Conservation (phyloP, 2,329 filamentous ascomycete genomes). For the Tolypocladium tropicale region DNA sequence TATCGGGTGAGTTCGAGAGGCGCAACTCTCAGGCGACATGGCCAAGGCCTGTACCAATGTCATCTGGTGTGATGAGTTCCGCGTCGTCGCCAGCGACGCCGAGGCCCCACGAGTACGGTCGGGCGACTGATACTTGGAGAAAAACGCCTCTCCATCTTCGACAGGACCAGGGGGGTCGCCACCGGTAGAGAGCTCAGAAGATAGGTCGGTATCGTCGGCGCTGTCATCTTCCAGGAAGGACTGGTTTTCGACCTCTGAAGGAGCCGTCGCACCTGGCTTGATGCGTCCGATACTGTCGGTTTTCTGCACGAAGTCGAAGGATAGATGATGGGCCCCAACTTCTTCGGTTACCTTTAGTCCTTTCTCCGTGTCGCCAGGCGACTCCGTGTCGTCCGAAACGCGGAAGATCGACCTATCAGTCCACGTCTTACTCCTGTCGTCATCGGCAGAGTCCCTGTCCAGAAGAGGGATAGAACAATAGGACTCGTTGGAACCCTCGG, state of each 20-base stretch:
- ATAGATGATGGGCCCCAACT: constrained; percentile 26
- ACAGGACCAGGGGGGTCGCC: constrained; percentile 32
- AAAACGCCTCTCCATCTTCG: constrained; percentile 18
- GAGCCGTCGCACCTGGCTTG: constrained; percentile 21
- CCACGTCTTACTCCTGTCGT: constrained; percentile 39
- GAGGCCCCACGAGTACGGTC: constrained; percentile 17
- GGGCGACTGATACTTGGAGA: constrained; percentile 15
- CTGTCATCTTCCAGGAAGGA: constrained; percentile 43
- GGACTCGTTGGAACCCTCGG: constrained; percentile 58
- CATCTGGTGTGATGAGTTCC: constrained; percentile 34
- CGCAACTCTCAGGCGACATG: constrained; percentile 3
- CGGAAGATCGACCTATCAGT: constrained; percentile 44
- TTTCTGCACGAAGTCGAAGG: constrained; percentile 44
- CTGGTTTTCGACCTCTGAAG: constrained; percentile 19
- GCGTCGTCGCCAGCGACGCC: constrained; percentile 8
- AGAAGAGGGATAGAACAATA: constrained; percentile 70
- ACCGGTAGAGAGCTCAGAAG: constrained; percentile 52
- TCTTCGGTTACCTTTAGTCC: constrained; percentile 2
- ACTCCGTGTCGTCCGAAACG: constrained; percentile 31
- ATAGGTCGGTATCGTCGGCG: constrained; percentile 46
- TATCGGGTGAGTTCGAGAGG: neutral
- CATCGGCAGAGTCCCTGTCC: constrained; percentile 52
- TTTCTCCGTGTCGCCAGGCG: constrained; percentile 12
- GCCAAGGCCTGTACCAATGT: constrained; percentile 36
- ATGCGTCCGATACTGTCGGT: constrained; percentile 41